Evolutionary conservation across 2,329 filamentous ascomycete species (phyloP), one percentile per base, ranked within the genome.

Genomic region (Cyphellophora attinorum): DNA sequence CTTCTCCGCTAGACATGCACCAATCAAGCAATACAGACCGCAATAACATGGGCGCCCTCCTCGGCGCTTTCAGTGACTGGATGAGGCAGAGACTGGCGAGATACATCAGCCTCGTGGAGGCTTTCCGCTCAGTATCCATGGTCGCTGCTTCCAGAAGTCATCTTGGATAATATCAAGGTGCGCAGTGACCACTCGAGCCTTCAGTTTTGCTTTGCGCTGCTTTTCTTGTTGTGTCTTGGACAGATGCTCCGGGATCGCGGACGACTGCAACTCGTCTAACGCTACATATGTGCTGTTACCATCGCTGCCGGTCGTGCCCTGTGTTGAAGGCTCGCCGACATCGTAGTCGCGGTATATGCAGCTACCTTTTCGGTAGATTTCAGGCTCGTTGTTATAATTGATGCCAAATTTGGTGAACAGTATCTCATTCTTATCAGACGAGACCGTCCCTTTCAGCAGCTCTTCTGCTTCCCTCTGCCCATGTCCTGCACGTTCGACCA

Each of bases 301-400:
- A n/a, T 25, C 21, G 21, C n/a, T 8, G n/a, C 8, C 21, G 21
- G 21, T 25, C 8, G 21, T 25, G n/a, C n/a, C n/a, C n/a, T n/a
- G n/a, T n/a, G n/a, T n/a, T n/a, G n/a, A n/a, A n/a, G n/a, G n/a
- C n/a, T n/a, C n/a, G n/a, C n/a, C n/a, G n/a, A n/a, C n/a, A 53
- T 84, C 78, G 53, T 84, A 85, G 77, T 91, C 82, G 49, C 88
- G 74, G 56, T 88, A 91, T 4, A 96, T 61, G 2, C 95, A 81
- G 46, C 85, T 96, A 4, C 91, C 91, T 57, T 96, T 98, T 57
- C 81, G 91, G 59, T 76, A 94, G 11, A 95, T 86, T 44, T 93
- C 85, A 0, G 77, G 76, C 58, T 98, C 91, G 47, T 94, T 91
- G 59, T 98, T 98, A 62, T 98, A 98, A 61, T 98, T 98, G 55